Base-by-base conservation (phyloP, 2,329 filamentous ascomycete species). In the Ceratocystis huliohia region DNA sequence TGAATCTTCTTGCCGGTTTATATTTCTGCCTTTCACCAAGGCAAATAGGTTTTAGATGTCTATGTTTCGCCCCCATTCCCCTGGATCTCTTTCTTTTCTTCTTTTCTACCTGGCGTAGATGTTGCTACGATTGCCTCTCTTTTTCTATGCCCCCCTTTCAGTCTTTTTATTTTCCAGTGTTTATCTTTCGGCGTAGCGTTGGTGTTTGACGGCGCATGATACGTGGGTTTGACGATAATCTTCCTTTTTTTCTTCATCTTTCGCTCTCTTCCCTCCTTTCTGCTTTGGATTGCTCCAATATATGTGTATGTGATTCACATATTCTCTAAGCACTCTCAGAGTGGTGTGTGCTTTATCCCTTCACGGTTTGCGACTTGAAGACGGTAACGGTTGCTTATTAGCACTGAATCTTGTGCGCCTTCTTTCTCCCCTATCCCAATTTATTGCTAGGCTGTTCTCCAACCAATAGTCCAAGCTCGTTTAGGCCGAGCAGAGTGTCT, bases 41-140 rank as follows among this genome's bases (percentile, higher is more conserved):
- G 30, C 56, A 30, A 41, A 59, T 59, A 59, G 56, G 56, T 59
- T 59, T 30, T 63, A 45, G 61, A 30, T 33, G 28, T 63, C 37
- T 7, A 45, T 46, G 61, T 63, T 20, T 30, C 56, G 22, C 13
- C 56, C 56, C 48, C 48, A 53, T 61, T 63, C 22, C 53, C 17
- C 22, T 15, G 44, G 15, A 46, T 44, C 10, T 61, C 22, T 61
- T 56, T 13, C 41, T 48, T 25, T 46, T 59, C 53, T 45, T 33
- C 13, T 17, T 64, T 64, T 65, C 45, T n/a, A 33, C 28, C 33
- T 59, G 56, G 56, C 25, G n/a, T 30, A 33, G 25, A 33, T 59
- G n/a, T 17, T 59, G 28, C 56, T 37, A n/a, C n/a, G 28, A 30
- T 8, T 37, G 30, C 56, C 28, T 37, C 17, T 37, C 3, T 62